Conservation (phyloP, 192 early-diverging fungal genomes). For the Gigaspora rosea region DNA sequence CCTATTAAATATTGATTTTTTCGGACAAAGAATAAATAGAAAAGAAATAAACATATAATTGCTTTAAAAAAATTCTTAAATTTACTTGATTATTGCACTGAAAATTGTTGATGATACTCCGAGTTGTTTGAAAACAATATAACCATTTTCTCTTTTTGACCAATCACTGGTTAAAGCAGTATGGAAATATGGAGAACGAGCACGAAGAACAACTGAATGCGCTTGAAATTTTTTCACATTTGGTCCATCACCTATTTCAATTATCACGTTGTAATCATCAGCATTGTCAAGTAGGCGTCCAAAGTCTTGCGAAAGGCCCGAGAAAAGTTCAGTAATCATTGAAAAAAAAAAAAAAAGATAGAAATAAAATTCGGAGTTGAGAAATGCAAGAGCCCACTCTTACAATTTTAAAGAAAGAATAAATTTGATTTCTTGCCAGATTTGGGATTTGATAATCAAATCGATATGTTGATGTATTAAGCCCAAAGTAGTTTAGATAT, state of each 20-base stretch:
- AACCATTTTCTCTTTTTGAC: background rate
- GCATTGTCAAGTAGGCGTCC: background rate
- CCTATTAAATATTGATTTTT: background rate
- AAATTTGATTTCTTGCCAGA: too few relatives aligned
- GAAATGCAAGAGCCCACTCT: too few relatives aligned
- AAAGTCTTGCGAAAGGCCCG: background rate
- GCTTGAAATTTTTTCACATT: background rate
- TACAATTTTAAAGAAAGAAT: too few relatives aligned
- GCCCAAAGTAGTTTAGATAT: too few relatives aligned
- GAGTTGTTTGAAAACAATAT: background rate
- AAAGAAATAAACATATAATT: background rate
- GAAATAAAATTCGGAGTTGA: too few relatives aligned
- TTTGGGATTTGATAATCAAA: too few relatives aligned
- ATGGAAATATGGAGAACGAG: constrained; percentile 11
- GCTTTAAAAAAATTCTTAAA: background rate
- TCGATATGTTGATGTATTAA: too few relatives aligned
- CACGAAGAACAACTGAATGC: constrained; percentile 16
- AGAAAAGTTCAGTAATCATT: constrained; percentile 2
- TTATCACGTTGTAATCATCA: constrained; percentile 20
- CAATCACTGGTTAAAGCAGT: background rate
- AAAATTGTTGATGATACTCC: background rate
- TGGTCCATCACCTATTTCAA: constrained; percentile 18
- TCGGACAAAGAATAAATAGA: background rate
- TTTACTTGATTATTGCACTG: constrained; percentile 15
- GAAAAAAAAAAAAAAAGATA: too few relatives aligned